Base-by-base conservation (phyloP, 2,329 filamentous ascomycete genomes). In the Cercospora canescens region DNA sequence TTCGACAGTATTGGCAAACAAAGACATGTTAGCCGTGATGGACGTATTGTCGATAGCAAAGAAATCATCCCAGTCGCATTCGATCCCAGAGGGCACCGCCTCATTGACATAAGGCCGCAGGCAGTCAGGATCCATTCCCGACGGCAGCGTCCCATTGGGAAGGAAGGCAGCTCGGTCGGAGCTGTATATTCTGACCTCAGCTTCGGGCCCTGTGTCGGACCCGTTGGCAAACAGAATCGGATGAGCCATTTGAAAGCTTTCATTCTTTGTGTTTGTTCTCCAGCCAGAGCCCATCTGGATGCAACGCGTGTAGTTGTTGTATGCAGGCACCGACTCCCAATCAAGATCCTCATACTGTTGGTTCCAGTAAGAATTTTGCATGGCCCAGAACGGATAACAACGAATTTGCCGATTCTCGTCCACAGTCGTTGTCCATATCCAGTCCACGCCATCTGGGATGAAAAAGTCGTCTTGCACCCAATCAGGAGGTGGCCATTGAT, bases 151-250 rank as follows among this genome's bases (percentile, higher is more conserved):
- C 14, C 64, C 62, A 24, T 68, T 55, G 11, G 65, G 60, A 50
- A 70, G 70, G 62, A 72, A 74, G 11, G 68, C 67, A 1, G 69
- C 72, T 14, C 66, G 63, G 50, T 74, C 69, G 9, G 72, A 72
- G 34, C 65, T 66, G 61, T 67, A 73, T 3, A 70, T 41, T 50
- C 45, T 50, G 16, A 50, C 26, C 45, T 50, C 18, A 26, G 45
- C 45, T 50, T 50, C 18, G 14, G 45, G 45, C 21, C 45, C 45
- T 7, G 14, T 21, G 24, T 14, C 16, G 24, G 45, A 24, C 14
- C 18, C 14, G 9, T 63, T 64, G 12, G 72, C 63, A 11, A 63
- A 50, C 16, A 71, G 32, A 6, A 55, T 37, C 6, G 68, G 64
- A 4, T 61, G 34, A 18, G 45, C 58, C 14, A 71, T 69, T 14